Evolutionary conservation across 2,329 filamentous ascomycete species (phyloP).

Genomic region (Claviceps capensis): DNA sequence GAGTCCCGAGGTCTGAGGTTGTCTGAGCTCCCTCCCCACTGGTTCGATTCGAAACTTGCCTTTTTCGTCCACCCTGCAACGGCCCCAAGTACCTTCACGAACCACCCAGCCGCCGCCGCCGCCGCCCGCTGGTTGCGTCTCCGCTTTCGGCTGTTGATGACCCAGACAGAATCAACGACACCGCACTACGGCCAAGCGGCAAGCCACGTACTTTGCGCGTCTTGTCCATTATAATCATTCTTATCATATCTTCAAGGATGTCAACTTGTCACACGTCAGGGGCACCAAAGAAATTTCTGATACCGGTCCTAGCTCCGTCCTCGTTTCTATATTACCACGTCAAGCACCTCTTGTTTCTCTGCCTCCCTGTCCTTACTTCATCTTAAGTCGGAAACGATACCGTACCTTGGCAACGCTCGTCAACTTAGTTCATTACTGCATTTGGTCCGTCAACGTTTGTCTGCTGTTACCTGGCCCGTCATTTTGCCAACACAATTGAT

Average conservation of each 20-base stretch:
- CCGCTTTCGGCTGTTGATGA: slow-evolving; percentile 8
- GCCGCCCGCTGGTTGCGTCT: slow-evolving; percentile 7
- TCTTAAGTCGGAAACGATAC: neutral
- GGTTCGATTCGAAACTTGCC: neutral
- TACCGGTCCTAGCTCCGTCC: neutral
- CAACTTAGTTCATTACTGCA: neutral
- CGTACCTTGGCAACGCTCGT: neutral
- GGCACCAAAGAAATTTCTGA: neutral
- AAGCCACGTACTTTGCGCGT: slow-evolving; percentile 1
- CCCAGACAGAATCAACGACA: slow-evolving; percentile 6
- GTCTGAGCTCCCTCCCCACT: too few relatives aligned
- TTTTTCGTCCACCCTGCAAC: neutral
- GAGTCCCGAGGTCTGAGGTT: neutral
- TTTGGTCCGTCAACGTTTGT: neutral
- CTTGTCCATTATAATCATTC: neutral
- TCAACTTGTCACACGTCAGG: slow-evolving; percentile 2
- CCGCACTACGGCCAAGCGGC: neutral
- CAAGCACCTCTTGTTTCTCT: neutral
- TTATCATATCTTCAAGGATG: neutral
- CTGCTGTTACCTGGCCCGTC: neutral
- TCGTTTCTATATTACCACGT: neutral
- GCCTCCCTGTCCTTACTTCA: neutral
- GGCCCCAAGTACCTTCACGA: neutral
- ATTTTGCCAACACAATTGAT: neutral
- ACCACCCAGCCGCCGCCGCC: neutral